Evolutionary conservation across 2,329 filamentous ascomycete species (phyloP), one percentile per base, ranked within the genome.

Genomic region (Myotisia sp.): DNA sequence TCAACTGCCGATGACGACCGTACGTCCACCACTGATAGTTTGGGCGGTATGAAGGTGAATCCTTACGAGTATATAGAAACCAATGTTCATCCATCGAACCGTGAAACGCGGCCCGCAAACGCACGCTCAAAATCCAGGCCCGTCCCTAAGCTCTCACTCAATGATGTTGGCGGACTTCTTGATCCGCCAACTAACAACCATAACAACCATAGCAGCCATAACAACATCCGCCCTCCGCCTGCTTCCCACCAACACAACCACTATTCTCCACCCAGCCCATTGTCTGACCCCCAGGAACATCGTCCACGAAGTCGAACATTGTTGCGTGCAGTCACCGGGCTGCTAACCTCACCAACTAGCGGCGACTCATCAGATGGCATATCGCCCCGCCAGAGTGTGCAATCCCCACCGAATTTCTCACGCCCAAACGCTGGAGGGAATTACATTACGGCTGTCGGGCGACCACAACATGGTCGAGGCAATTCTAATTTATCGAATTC

Each of bases 91-190:
- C 41, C 44, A 0, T 33, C 31, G 5, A 32, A 26, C 16, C 40
- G 32, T 8, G 27, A 37, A 18, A 16, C 50, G 55, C 28, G 50
- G 60, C 29, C 54, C 53, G 39, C 58, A 44, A 34, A 26, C 53
- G 34, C 52, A 44, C 22, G 20, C 12, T 26, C 32, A 6, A 34
- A 34, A 18, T 29, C 58, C 3, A 51, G 58, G 6, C 65, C 64
- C 1, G 67, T 71, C 3, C 64, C 70, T 3, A 65, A 68, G 29
- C 72, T 90, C 3, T 83, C 81, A 0, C 87, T 93, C 53, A 85
- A 87, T 47, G 86, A 93, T 44, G 77, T 85, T 1, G 84, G 84
- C 14, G 82, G 81, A 0, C 59, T 92, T 0, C 60, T 92, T 0
- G 73, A 77, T 4, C 65, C 65, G 12, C 66, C 67, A 42, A 57